phyloP scores from a whole-genome alignment of 352 stramenopile species.

The Phytophthora pini region DNA sequence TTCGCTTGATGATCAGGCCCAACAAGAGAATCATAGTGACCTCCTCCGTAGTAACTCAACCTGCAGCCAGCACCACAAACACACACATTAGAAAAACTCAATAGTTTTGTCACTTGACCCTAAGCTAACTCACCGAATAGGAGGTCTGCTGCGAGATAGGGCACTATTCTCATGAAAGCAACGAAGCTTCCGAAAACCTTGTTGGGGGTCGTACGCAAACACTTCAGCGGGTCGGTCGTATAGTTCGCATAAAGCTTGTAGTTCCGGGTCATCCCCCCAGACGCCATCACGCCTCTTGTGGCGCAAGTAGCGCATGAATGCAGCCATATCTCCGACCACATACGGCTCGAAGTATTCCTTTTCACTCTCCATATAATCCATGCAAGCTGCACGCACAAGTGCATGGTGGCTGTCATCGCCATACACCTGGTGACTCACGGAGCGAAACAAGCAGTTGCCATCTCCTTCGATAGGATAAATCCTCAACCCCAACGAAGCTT shows the following conservation, averaged over 20 bases:
- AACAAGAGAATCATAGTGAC: conserved; percentile 92
- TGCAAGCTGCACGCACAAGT: conserved; percentile 89
- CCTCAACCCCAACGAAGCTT: conserved; percentile 40
- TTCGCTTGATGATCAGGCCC: conserved; percentile 59
- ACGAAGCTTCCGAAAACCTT: conserved; percentile 81
- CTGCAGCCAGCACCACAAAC: conserved; percentile 35
- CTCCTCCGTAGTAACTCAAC: conserved; percentile 92
- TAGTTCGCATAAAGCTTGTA: conserved; percentile 95
- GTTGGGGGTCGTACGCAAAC: conserved; percentile 82
- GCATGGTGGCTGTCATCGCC: conserved; percentile 91
- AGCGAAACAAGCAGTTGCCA: conserved; percentile 98
- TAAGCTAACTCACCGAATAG: conserved; percentile 59
- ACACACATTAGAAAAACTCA: conserved; percentile 1
- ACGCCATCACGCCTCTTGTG: conserved; percentile 92
- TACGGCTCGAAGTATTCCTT: conserved; percentile 94
- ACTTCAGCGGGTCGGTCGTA: conserved; percentile 93
- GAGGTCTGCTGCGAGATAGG: conserved; percentile 60
- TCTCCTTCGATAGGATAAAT: conserved; percentile 91
- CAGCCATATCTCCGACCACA: conserved; percentile 86
- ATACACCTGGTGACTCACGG: conserved; percentile 97
- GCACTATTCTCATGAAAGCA: conserved; percentile 89
- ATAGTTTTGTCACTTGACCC: neutral
- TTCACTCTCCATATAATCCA: conserved; percentile 97
- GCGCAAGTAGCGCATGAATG: conserved; percentile 91
- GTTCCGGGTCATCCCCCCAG: conserved; percentile 96